Conservation (phyloP, 2,329 filamentous ascomycete species). For the Metarhizium sp. region DNA sequence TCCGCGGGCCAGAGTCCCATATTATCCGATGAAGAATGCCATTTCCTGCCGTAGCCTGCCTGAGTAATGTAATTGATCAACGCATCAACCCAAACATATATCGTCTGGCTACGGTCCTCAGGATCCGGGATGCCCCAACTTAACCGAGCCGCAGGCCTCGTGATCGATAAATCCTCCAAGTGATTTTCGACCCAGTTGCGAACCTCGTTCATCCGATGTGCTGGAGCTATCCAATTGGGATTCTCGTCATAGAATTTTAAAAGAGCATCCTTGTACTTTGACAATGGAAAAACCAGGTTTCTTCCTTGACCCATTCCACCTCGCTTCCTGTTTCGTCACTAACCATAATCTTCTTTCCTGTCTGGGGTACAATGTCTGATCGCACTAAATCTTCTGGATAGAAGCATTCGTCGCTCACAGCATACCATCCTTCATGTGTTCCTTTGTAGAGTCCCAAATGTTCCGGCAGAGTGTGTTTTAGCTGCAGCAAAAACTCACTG, state of each 20-base stretch:
- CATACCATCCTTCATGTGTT: constrained; percentile 93
- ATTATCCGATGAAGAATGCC: constrained; percentile 54
- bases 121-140: constrained; percentile 87
- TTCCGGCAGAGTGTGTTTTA: constrained; percentile 46
- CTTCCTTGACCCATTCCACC: constrained; percentile 90
- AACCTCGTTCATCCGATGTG: constrained; percentile 66
- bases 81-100: constrained; percentile 97
- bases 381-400: constrained; percentile 73
- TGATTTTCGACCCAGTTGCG: constrained; percentile 66
- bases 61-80: constrained; percentile 89
- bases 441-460: constrained; percentile 72
- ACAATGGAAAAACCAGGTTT: constrained; percentile 88
- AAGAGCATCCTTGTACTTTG: constrained; percentile 68
- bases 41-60: constrained; percentile 58
- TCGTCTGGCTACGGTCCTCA: constrained; percentile 74
- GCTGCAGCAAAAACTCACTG: constrained; percentile 76
- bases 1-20: constrained; percentile 78
- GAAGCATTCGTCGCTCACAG: constrained; percentile 92
- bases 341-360: constrained; percentile 73
- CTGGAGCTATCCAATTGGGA: constrained; percentile 67
- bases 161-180: constrained; percentile 82
- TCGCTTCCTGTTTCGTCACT: constrained; percentile 82
- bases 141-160: constrained; percentile 67
- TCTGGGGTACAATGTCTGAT: constrained; percentile 64
- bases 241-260: constrained; percentile 73